Conservation (phyloP, 345 rosid species). For the Kernera saxatilis region DNA sequence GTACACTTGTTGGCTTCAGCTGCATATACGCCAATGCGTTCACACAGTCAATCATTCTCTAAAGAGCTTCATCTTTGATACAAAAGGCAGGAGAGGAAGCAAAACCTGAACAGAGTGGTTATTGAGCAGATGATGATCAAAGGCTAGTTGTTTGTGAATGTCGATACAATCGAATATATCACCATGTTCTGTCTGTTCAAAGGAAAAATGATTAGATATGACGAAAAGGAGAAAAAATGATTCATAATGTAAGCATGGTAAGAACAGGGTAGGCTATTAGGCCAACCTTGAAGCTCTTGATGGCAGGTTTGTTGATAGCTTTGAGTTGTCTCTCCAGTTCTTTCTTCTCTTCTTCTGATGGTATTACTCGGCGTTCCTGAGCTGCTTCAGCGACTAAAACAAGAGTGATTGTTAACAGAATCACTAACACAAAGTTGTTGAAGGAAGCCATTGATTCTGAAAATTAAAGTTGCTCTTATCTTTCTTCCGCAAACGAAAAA, state of each 20-base stretch:
- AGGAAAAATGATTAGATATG: not conserved
- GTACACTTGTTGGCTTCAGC: slow-evolving; percentile 2
- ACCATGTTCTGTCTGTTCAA: slow-evolving; percentile 21
- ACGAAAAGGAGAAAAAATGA: too few species aligned
- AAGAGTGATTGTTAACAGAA: not conserved
- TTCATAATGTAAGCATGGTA: not conserved
- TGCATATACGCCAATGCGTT: not conserved
- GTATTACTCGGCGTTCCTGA: not conserved
- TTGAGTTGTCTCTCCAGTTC: slow-evolving; percentile 20
- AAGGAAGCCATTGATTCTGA: not conserved
- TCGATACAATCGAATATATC: slow-evolving; percentile 27
- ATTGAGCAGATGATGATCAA: slow-evolving; percentile 14
- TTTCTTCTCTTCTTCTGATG: slow-evolving; percentile 2
- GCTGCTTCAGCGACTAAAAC: not conserved
- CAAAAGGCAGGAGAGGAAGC: not conserved
- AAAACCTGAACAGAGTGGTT: slow-evolving; percentile 22
- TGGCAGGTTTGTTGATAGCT: slow-evolving; percentile 17
- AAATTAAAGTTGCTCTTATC: not conserved
- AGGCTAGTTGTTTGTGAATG: slow-evolving; percentile 21
- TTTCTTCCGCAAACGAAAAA: too few species aligned
- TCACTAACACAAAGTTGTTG: not conserved
- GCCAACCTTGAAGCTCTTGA: slow-evolving; percentile 20
- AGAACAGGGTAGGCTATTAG: not conserved
- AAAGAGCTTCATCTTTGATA: not conserved
- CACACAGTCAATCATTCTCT: not conserved